Evolutionary conservation across 768 basidiomycete species (phyloP), one percentile per base, ranked within the genome.

Genomic region (Pisolithus tinctorius): DNA sequence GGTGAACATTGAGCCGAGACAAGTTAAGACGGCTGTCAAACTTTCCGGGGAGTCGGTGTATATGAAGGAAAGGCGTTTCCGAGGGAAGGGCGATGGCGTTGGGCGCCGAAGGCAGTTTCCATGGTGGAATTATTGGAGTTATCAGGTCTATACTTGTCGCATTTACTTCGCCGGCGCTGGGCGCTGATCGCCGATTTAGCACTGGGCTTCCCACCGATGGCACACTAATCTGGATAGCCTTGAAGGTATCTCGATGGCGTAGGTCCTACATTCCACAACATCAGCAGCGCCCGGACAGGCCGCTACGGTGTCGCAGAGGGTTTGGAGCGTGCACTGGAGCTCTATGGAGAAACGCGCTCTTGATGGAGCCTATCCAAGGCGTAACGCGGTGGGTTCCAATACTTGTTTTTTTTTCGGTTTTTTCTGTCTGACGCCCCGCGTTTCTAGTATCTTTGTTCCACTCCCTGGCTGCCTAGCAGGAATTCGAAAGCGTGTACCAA

Each of bases 1-100:
- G 20, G 96, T 97, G 93, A 99, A 98, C 76, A 98, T 95, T 1
- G 95, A 42, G 93, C 93, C 0, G 96, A 99, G 64, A 96, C 96
- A 8, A 20, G 96, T 98, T 49, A 96, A 99, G 73, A 96, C 93
- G 0, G 82, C 86, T 17, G 69, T 98, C 66, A 98, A 98, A 77
- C 78, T 98, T n/a, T 86, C 95, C 0, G 72, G 96, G 58, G 97
- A 97, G 74, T 98, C 94, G 95, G 95, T 88, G 2, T 97, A 98
- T 70, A 77, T 77, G 73, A 80, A 80, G 71, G 34, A 98, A 92
- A 73, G 84, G 81, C 39, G 84, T 91, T 29, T 73, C 81, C 47
- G 82, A 84, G 49, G 91, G 88, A 45, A 77, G 86, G 59, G 96
- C 95, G 0, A 80, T 93, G 61, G 78, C 98, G 9, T 73, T 98